A percentile compares a stretch with the other conserved stretches of the same genome.
phyloP scores from a whole-genome alignment of 225 moss, liverwort and hornwort genomes.

The Polytrichum commune region DNA sequence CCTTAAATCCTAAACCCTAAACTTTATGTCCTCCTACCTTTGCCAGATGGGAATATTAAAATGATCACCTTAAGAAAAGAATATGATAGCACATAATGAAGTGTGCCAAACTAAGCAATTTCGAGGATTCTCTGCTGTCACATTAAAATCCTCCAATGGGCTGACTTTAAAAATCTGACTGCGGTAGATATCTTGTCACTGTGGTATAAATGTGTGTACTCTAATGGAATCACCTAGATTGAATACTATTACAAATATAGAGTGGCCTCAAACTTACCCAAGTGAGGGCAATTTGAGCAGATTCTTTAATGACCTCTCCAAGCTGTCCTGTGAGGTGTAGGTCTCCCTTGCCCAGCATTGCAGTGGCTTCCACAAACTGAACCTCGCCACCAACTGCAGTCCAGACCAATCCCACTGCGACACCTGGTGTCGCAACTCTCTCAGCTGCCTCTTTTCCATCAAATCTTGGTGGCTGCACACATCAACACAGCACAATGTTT shows the following conservation, averaged over 20 bases:
- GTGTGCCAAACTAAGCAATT: no score
- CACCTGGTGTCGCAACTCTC: constrained; percentile 58
- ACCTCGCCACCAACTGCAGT: constrained; percentile 68
- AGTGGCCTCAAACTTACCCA: constrained; percentile 26
- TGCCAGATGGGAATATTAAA: no score
- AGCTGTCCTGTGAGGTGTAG: constrained; percentile 60
- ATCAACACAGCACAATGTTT: no score
- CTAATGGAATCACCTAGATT: neutral
- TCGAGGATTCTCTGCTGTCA: no score
- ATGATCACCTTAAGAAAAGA: no score
- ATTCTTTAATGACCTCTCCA: constrained; percentile 60
- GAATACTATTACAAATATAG: neutral
- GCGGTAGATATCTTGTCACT: no score
- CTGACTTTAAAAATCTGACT: no score
- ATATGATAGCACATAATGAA: no score
- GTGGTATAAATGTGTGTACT: no score
- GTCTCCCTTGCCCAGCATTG: constrained; percentile 60
- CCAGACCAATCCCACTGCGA: constrained; percentile 63
- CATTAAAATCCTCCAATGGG: no score
- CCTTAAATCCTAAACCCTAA: no score
- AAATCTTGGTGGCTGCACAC: constrained; percentile 50
- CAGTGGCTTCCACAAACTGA: constrained; percentile 57
- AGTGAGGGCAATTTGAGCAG: constrained; percentile 61
- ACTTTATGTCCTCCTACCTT: no score
- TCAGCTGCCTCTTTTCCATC: constrained; percentile 69